Conservation (phyloP, 2,329 filamentous ascomycete genomes). For the Orbilia javanica region DNA sequence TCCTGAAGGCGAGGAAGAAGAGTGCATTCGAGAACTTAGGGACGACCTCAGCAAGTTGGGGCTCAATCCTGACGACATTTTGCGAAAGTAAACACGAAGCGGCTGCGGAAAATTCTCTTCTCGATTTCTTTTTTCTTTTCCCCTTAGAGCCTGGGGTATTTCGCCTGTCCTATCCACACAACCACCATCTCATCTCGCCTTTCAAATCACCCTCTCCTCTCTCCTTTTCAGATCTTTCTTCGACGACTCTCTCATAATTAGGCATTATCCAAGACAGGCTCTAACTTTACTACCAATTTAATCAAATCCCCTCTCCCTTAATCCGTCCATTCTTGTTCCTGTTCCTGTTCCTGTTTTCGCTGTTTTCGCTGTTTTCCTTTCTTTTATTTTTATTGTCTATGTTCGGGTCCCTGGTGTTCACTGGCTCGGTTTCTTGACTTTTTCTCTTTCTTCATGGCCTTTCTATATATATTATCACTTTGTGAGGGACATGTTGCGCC, state of each 20-base stretch:
- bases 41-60: background rate
- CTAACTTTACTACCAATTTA: conserved; percentile 1
- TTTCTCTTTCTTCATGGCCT: background rate
- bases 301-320: background rate
- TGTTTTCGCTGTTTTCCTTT: background rate
- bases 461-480: conserved; percentile 16
- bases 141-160: background rate
- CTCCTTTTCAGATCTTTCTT: background rate
- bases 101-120: background rate
- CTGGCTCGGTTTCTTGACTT: conserved; percentile 10
- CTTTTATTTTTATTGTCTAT: background rate
- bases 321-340: background rate
- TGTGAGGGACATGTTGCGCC: background rate
- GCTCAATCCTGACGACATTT: background rate
- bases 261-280: background rate
- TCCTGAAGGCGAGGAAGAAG: conserved; percentile 6
- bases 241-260: background rate
- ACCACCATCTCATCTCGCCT: background rate
- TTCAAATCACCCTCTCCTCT: background rate
- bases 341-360: background rate
- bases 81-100: background rate
- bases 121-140: background rate
- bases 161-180: background rate
- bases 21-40: background rate
- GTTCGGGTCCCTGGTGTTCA: conserved; percentile 17